phyloP scores from a whole-genome alignment of 208 protist species.

The Trichomonas tenax region DNA sequence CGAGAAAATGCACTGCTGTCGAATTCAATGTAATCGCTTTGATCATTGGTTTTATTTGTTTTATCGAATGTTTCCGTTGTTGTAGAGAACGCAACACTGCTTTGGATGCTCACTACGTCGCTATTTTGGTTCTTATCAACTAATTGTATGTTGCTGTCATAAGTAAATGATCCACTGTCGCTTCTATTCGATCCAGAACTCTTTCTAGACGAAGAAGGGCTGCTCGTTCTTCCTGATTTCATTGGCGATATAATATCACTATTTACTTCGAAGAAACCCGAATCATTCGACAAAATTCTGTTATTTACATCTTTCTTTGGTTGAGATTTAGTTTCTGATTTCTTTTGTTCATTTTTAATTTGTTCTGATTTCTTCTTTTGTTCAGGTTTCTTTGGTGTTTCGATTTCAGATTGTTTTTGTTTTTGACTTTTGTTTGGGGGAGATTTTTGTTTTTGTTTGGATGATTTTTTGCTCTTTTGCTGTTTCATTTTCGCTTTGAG shows the following conservation, averaged over 20 bases:
- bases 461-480: background rate
- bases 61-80: too few relatives aligned
- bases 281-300: background rate
- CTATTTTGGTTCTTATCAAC: too few relatives aligned
- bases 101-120: too few relatives aligned
- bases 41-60: too few relatives aligned
- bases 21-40: too few relatives aligned
- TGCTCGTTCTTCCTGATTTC: background rate
- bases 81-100: too few relatives aligned
- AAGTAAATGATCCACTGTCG: too few relatives aligned
- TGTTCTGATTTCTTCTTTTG: background rate
- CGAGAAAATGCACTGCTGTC: too few relatives aligned
- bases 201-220: background rate
- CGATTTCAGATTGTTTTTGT: background rate
- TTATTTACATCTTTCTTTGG: background rate
- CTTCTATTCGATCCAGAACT: too few relatives aligned
- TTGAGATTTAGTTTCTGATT: background rate
- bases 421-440: too few relatives aligned
- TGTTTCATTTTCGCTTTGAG: background rate
- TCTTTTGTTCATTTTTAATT: background rate
- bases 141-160: too few relatives aligned
- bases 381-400: too few relatives aligned
- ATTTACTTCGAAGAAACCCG: background rate
- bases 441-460: background rate
- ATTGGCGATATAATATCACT: background rate